Percentiles rank a stretch among this genome's conserved stretches.
Conservation (phyloP, 352 stramenopile genomes). For the Globisporangium mamillatum region DNA sequence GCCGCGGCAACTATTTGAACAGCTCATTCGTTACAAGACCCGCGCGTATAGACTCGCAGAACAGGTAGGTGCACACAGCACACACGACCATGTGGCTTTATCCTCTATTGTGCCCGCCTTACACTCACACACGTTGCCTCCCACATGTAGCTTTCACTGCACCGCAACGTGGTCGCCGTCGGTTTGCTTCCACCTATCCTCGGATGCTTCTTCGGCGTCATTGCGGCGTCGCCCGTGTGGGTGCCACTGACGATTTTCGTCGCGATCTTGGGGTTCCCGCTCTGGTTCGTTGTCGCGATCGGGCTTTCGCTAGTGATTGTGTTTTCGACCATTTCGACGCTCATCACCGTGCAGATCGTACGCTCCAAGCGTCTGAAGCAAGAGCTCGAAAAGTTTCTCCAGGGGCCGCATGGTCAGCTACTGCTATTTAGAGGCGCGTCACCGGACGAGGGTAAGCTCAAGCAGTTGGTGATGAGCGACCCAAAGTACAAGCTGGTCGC, state of each 20-base stretch:
- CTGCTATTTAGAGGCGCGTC: slow-evolving; percentile 52
- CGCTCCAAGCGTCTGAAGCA: slow-evolving; percentile 45
- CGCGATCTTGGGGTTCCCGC: slow-evolving; percentile 50
- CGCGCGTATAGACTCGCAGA: slow-evolving; percentile 30
- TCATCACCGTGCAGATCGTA: slow-evolving; percentile 46
- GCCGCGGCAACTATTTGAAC: slow-evolving; percentile 39
- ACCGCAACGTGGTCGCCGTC: slow-evolving; percentile 55
- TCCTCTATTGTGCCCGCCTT: neutral
- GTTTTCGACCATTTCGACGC: slow-evolving; percentile 47
- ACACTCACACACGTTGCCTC: neutral
- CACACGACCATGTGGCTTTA: neutral
- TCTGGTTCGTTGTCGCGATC: slow-evolving; percentile 55
- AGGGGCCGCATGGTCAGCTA: slow-evolving; percentile 55
- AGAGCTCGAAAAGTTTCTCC: slow-evolving; percentile 40
- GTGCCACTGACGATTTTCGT: slow-evolving; percentile 52
- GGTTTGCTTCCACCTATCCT: slow-evolving; percentile 44
- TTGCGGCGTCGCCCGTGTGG: slow-evolving; percentile 53
- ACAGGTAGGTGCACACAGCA: slow-evolving; percentile 26
- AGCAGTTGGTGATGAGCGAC: slow-evolving; percentile 46
- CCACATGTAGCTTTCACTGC: slow-evolving; percentile 41
- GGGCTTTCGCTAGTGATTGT: slow-evolving; percentile 40
- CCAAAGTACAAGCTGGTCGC: slow-evolving; percentile 56
- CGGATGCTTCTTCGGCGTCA: slow-evolving; percentile 41
- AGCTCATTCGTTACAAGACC: slow-evolving; percentile 40
- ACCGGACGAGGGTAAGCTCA: slow-evolving; percentile 11